A percentile compares a stretch with the other conserved stretches of the same genome.
phyloP scores from a whole-genome alignment of 495 filamentous ascomycete species.

The Xylaria telfairii region DNA sequence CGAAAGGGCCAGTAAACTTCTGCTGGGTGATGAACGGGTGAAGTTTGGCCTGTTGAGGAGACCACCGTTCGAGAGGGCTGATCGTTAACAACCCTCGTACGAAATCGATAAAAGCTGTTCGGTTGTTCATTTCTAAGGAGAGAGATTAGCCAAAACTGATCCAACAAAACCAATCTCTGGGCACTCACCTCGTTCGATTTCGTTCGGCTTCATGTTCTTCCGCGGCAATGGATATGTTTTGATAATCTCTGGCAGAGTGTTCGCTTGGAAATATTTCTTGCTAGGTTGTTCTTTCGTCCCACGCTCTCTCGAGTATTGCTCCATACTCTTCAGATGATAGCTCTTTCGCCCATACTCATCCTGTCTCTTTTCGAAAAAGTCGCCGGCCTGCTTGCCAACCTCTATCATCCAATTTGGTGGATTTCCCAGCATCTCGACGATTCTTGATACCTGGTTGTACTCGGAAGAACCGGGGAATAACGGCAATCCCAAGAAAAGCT shows the following conservation, averaged over 20 bases:
- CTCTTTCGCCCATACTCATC: constrained; percentile 87
- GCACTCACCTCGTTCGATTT: constrained; percentile 89
- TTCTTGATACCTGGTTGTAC: constrained; percentile 97
- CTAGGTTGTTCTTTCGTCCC: constrained; percentile 97
- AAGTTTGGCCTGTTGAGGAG: constrained; percentile 94
- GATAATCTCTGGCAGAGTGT: constrained; percentile 94
- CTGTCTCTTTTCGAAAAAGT: constrained; percentile 96
- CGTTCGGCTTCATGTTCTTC: constrained; percentile 98
- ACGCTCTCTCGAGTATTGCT: constrained; percentile 94
- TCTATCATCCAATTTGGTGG: constrained; percentile 99
- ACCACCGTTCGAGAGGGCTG: constrained; percentile 97
- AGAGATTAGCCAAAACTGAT: constrained; percentile 18
- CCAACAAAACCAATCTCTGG: background rate
- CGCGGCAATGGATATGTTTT: constrained; percentile 96
- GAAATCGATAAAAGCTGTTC: constrained; percentile 98
- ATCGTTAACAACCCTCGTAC: constrained; percentile 94
- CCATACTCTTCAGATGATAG: constrained; percentile 94
- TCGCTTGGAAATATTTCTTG: constrained; percentile 98
- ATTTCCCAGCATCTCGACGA: constrained; percentile 97
- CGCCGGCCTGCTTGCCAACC: constrained; percentile 96
- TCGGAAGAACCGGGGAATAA: constrained; percentile 98
- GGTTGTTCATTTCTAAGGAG: constrained; percentile 90
- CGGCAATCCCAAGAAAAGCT: constrained; percentile 93
- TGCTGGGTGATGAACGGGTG: constrained; percentile 99
- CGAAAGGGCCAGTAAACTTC: constrained; percentile 93